Evolutionary conservation across 371 early-diverging fungal genomes (phyloP).

Genomic region (Chytridium lagenaria): DNA sequence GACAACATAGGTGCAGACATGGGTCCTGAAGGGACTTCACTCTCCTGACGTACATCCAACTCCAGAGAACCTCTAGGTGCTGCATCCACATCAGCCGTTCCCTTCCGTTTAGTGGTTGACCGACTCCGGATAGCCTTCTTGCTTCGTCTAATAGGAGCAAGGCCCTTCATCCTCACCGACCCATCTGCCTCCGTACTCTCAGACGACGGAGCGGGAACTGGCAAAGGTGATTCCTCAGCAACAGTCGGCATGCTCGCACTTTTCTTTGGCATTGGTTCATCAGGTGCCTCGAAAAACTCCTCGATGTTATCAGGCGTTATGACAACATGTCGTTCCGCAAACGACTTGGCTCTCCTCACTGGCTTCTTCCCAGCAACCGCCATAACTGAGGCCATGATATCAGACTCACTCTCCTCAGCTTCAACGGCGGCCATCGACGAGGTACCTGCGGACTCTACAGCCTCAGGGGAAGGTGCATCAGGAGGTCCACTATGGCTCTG

Average conservation of each 20-base stretch:
- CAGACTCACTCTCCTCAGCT: neutral
- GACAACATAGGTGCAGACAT: neutral
- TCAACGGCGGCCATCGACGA: neutral
- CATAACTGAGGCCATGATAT: constrained; percentile 10
- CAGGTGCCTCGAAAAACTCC: constrained; percentile 28
- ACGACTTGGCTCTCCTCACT: constrained; percentile 38
- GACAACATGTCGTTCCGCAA: constrained; percentile 44
- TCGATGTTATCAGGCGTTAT: constrained; percentile 47
- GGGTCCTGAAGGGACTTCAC: neutral
- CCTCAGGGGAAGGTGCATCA: no score
- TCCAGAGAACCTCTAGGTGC: neutral
- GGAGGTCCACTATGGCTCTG: neutral
- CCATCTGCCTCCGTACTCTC: constrained; percentile 8
- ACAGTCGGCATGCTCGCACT: no score
- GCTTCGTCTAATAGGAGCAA: constrained; percentile 24
- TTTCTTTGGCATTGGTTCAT: no score
- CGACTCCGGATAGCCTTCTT: constrained; percentile 15
- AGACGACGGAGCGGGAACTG: neutral
- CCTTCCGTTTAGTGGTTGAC: neutral
- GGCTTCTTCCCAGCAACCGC: constrained; percentile 7
- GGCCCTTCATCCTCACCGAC: constrained; percentile 20
- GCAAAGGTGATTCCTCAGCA: neutral
- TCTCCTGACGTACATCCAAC: neutral
- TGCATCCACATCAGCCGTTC: neutral
- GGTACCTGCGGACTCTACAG: no score